Evolutionary conservation across 805 yeast genomes (phyloP), one percentile per base, ranked within the genome.

Genomic region (Candida tallmaniae): DNA sequence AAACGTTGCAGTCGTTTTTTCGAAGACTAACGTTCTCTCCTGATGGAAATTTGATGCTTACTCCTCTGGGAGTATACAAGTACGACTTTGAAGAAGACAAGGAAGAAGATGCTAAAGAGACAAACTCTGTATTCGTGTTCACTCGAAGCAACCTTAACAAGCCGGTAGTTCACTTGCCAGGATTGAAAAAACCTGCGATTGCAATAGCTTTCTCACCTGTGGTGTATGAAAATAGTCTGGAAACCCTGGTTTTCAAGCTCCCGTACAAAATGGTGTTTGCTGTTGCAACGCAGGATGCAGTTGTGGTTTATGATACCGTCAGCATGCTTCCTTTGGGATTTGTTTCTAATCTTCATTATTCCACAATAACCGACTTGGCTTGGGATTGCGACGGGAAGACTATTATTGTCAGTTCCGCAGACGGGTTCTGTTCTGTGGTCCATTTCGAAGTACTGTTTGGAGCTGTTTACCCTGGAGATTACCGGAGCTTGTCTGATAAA

Each of bases 181-280:
- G 89, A 0, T 65, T 89, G 38, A 73, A 74, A 39, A 85, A 81
- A 50, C 95, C 97, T 0, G 89, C 96, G 0, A 69, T 89, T 22
- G 96, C 83, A 0, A 74, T 87, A 9, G 60, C 82, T 11, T 93
- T 93, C 57, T 81, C 80, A 24, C 95, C 95, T 0, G 58, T 73
- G 2, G 52, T 70, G 23, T 89, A 80, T 52, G 60, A 65, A 36
- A 46, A 56, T 11, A n/a, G 19, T 4, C 32, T 25, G 3, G 5
- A 32, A 4, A 4, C 20, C 5, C 56, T 65, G 2, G 70, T 70
- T 10, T 71, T 86, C 40, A 58, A 65, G 4, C 57, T 89, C 29
- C 83, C 86, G 1, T 88, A 93, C 51, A 74, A 87, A 42, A 74
- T 93, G 77, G 61, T 90, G 1, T 89, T 83, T 61, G 97, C 97